phyloP scores from a whole-genome alignment of 495 filamentous ascomycete species.

The Aspergillus funiculosus region DNA sequence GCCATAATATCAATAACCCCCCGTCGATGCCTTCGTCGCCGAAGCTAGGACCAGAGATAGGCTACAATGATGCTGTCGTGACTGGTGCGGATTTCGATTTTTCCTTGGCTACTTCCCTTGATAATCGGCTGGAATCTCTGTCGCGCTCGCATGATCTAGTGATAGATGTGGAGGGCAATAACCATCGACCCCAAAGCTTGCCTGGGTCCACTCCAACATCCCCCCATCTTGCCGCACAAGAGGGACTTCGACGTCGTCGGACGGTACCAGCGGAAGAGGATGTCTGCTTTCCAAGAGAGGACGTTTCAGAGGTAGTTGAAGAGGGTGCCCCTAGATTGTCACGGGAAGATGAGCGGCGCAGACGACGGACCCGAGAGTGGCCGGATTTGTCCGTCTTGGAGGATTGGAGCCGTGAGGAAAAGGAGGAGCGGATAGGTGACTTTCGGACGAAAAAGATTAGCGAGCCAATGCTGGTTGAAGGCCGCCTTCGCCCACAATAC shows the following conservation, averaged over 20 bases:
- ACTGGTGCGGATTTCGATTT: slow-evolving; percentile 46
- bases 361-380: slow-evolving; percentile 53
- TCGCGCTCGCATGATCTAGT: slow-evolving; percentile 42
- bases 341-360: slow-evolving; percentile 47
- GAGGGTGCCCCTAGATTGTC: slow-evolving; percentile 53
- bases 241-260: slow-evolving; percentile 40
- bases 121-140: slow-evolving; percentile 32
- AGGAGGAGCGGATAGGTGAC: slow-evolving; percentile 80
- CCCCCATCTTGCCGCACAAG: slow-evolving; percentile 29
- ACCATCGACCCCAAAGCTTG: slow-evolving; percentile 24
- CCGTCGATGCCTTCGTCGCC: slow-evolving; percentile 85
- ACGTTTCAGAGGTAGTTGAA: slow-evolving; percentile 69
- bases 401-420: slow-evolving; percentile 87
- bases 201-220: slow-evolving; percentile 30
- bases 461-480: slow-evolving; percentile 86
- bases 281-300: slow-evolving; percentile 85
- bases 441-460: slow-evolving; percentile 87
- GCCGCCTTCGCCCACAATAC: slow-evolving; percentile 76
- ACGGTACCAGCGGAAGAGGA: slow-evolving; percentile 68
- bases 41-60: slow-evolving; percentile 51
- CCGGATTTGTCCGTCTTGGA: slow-evolving; percentile 72
- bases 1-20: slow-evolving; percentile 88
- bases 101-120: slow-evolving; percentile 25
- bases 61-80: slow-evolving; percentile 75
- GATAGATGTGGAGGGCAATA: slow-evolving; percentile 54